These are phyloP conservation scores for Canna indica DNA, from an alignment of 176 grass and related monocot genomes.

Conservation along the genomic window DNA sequence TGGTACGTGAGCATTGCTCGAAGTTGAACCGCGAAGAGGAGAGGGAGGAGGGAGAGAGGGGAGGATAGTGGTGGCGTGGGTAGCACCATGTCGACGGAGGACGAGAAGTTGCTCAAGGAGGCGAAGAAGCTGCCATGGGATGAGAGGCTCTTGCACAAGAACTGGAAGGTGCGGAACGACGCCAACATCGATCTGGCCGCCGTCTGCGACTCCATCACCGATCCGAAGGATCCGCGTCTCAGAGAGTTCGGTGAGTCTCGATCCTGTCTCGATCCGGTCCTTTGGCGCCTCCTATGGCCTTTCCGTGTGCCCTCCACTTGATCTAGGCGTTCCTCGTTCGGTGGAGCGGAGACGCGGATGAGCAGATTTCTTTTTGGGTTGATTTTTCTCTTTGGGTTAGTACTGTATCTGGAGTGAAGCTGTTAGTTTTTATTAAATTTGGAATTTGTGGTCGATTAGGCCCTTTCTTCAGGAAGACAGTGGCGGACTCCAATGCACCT, in stretches of 20 bases:
- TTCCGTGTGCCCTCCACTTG: slow-evolving; percentile 9
- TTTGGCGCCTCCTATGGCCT: slow-evolving; percentile 14
- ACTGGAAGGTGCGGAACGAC: slow-evolving; percentile 99
- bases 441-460: slow-evolving; percentile 29
- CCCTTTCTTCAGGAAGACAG: slow-evolving; percentile 91
- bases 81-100: slow-evolving; percentile 78
- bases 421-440: slow-evolving; percentile 25
- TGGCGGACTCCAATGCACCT: slow-evolving; percentile 89
- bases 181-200: slow-evolving; percentile 94
- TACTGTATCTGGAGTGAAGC: slow-evolving; percentile 34
- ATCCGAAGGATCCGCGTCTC: slow-evolving; percentile 92
- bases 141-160: slow-evolving; percentile 89
- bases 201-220: slow-evolving; percentile 73
- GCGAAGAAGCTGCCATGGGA: slow-evolving; percentile 97
- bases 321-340: slow-evolving; percentile 15
- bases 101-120: slow-evolving; percentile 99
- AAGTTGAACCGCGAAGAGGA: neutral
- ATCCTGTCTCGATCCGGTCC: slow-evolving; percentile 13
- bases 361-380: neutral
- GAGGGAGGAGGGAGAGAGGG: neutral
- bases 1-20: neutral
- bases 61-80: slow-evolving; percentile 17
- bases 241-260: slow-evolving; percentile 64
- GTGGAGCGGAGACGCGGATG: neutral
- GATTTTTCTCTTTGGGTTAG: slow-evolving; percentile 3